These are phyloP conservation scores for Paramecium biaurelia DNA, from an alignment of 73 alveolate genomes.

Conservation along the genomic window DNA sequence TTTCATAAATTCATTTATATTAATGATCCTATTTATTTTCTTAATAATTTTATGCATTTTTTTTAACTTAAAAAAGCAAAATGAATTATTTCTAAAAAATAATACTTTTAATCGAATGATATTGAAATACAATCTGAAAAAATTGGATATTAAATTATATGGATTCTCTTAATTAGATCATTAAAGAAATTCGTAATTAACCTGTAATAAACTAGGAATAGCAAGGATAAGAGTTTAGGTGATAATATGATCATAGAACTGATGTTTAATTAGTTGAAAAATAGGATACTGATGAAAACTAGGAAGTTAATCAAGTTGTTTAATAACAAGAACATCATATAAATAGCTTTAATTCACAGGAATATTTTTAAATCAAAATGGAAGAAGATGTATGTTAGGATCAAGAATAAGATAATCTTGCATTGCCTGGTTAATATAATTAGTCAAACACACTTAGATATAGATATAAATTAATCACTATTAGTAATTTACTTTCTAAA, in stretches of 20 bases:
- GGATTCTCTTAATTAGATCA: not conserved
- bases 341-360: not conserved
- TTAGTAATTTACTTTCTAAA: not conserved
- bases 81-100: not conserved
- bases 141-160: not conserved
- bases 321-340: too few species aligned
- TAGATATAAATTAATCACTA: not conserved
- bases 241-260: conserved; percentile 13
- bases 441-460: not conserved
- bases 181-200: not conserved
- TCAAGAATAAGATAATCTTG: not conserved
- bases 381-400: not conserved
- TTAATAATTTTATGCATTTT: too few species aligned
- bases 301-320: not conserved
- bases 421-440: not conserved
- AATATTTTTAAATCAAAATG: not conserved
- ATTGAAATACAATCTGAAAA: not conserved
- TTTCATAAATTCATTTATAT: not conserved
- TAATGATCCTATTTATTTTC: not conserved
- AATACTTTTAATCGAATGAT: not conserved
- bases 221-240: not conserved
- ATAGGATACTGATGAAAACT: not conserved
- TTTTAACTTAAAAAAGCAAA: not conserved
- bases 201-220: not conserved
- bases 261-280: not conserved